Conservation (phyloP, 129 eudicot species). For the Artemisia tridentata region DNA sequence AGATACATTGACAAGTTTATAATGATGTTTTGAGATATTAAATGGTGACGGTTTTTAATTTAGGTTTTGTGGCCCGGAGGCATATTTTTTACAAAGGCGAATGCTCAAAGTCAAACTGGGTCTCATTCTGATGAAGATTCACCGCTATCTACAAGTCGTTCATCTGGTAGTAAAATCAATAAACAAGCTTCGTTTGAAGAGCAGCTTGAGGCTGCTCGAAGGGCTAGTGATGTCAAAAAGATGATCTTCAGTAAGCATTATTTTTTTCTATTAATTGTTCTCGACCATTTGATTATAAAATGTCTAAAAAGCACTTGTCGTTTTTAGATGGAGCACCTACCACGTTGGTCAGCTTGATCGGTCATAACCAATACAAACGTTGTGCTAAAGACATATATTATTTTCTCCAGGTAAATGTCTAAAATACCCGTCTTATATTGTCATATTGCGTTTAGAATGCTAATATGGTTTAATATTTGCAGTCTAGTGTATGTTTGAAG, state of each 20-base stretch:
- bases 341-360: slow-evolving; percentile 84
- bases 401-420: slow-evolving; percentile 79
- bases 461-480: slow-evolving; percentile 20
- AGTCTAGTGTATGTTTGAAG: slow-evolving; percentile 86
- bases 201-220: slow-evolving; percentile 93
- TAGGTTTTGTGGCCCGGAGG: slow-evolving; percentile 97
- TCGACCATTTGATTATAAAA: background rate
- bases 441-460: background rate
- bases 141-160: slow-evolving; percentile 34
- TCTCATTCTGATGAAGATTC: slow-evolving; percentile 41
- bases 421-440: slow-evolving; percentile 3
- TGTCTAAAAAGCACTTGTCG: slow-evolving; percentile 14
- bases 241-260: slow-evolving; percentile 68
- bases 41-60: slow-evolving; percentile 16
- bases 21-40: background rate
- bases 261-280: background rate
- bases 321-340: slow-evolving; percentile 83
- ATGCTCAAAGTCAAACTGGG: slow-evolving; percentile 34
- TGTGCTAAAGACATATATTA: slow-evolving; percentile 85
- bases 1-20: background rate
- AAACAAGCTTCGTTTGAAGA: slow-evolving; percentile 64
- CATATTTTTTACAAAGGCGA: slow-evolving; percentile 56
- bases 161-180: slow-evolving; percentile 45
- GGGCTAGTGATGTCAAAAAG: slow-evolving; percentile 92
- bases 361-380: slow-evolving; percentile 88